Evolutionary conservation across 1,139 yeast genomes (phyloP), one percentile per base, ranked within the genome.

Genomic region (Saccharomyces hybrid): DNA sequence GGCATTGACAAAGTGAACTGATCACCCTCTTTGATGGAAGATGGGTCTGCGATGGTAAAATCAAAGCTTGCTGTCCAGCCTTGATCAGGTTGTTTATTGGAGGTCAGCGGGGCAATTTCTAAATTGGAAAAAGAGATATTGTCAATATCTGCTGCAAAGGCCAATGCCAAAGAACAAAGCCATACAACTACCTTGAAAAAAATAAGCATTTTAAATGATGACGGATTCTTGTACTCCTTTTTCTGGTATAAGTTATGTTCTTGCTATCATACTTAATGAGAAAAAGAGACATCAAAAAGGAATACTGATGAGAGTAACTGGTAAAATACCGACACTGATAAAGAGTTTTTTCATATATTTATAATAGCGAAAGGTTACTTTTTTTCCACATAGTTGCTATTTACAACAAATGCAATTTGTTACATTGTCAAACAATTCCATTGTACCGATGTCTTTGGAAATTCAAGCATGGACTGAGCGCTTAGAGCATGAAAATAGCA

Each of bases 1-100:
- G 70, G 68, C 57, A 73, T 54, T 1, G 52, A 51, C 8, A 71
- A 42, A 1, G 61, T 51, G 52, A 67, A 71, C 4, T 58, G 54
- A 38, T 67, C 71, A 38, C 67, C 72, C n/a, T 60, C 49, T 7
- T 52, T 50, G n/a, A 68, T 56, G 1, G 53, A 31, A 5, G 63
- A 54, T 5, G 62, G 48, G 48, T 63, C 62, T 3, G 58, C 55
- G 28, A 71, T 59, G n/a, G 52, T 49, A 56, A 63, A 72, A 14
- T 61, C 66, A 25, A 73, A 59, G 1, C 63, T 56, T 11, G 70
- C 69, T 9, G 60, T 57, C 75, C 75, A 73, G 32, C 70, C 69
- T 50, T 62, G 59, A 28, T 63, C 61, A 11, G 75, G 75, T 34
- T 55, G 56, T 30, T 53, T 54, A 4, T 53, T 51, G 5, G 60